Base-by-base conservation (phyloP, 2,329 filamentous ascomycete genomes). In the Epichloe amarillans region DNA sequence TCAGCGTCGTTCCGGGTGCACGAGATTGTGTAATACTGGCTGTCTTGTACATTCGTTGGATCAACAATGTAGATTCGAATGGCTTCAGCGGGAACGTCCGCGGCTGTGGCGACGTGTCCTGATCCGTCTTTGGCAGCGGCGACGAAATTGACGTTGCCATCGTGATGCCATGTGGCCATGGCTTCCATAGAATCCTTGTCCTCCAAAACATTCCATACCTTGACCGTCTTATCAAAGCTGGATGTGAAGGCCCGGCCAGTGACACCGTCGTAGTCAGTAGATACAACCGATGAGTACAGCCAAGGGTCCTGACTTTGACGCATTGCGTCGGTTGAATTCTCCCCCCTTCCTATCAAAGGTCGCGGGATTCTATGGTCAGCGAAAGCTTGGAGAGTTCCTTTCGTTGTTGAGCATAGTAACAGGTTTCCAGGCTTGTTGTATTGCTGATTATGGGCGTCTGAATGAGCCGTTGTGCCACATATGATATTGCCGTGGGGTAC, bases 391-490 rank as follows among this genome's bases (percentile, higher is more conserved):
- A 83, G 60, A 0, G 66, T 71, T 0, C 72, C 69, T 1, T 60
- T 57, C 0, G 53, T 56, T 1, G 70, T 66, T 0, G 76, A 80
- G 6, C 76, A 80, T 1, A 83, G 62, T 1, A 79, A 64, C 10
- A 84, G 62, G 56, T 84, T 84, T 1, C 80, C 80, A 0, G 76
- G 73, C 56, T 78, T 82, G 56, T 84, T 84, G 58, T 84, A 83
- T 54, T 83, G 79, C 58, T 82, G 79, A 52, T 83, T 83, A 41
- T 80, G 76, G 0, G 69, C 65, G 56, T 83, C 80, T 0, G 78
- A 82, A 62, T 83, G 80, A 0, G 76, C 75, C 0, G 78, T 80
- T 0, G 80, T 79, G 36, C 80, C 80, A 54, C 78, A 81, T n/a
- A 83, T 59, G 48, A 83, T 78, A 15, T 67, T 66, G n/a, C 69